Base-by-base conservation (phyloP, 129 eudicot genomes). In the Arctium lappa region DNA sequence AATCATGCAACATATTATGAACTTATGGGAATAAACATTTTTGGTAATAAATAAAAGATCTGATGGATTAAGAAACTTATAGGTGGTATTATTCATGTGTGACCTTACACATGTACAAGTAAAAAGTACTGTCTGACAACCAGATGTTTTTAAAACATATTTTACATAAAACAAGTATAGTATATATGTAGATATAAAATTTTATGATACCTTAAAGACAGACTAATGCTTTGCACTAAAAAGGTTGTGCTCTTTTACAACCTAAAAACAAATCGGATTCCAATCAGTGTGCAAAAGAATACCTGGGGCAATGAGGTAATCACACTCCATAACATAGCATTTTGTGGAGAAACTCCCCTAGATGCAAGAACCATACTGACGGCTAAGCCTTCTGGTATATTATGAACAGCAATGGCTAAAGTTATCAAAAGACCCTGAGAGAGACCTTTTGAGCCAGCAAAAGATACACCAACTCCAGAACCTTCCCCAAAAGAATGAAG, bases 401-500 rank as follows among this genome's bases (percentile, higher is more conserved):
- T 96, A 79, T 96, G 99, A 80, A 96, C 99, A 79, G 99, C 99
- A 79, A 96, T 96, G 46, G 99, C 99, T 80, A 96, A 84, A 82
- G 99, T 96, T 42, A 96, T 85, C 78, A 96, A 87, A 69, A 95
- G 88, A 71, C 99, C 99, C 84, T 95, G 99, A 40, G 98, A 87
- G 62, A 95, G 84, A 85, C 99, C 99, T 85, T 93, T 95, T 27
- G 99, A 93, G 36, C 99, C 99, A 42, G 99, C 99, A 90, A 95
- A 95, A 73, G 99, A 96, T 81, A 96, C 99, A 65, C 99, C 99
- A 71, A 96, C 99, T 83, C 99, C 99, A 79, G 99, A 89, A 22
- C 99, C 99, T 88, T 96, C 99, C 81, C 99, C 99, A 86, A 96
- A 96, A 68, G 99, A 94, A 88, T 96, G 99, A 87, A 96, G 97